Conservation (phyloP, 495 filamentous ascomycete species). For the Halenospora varia region DNA sequence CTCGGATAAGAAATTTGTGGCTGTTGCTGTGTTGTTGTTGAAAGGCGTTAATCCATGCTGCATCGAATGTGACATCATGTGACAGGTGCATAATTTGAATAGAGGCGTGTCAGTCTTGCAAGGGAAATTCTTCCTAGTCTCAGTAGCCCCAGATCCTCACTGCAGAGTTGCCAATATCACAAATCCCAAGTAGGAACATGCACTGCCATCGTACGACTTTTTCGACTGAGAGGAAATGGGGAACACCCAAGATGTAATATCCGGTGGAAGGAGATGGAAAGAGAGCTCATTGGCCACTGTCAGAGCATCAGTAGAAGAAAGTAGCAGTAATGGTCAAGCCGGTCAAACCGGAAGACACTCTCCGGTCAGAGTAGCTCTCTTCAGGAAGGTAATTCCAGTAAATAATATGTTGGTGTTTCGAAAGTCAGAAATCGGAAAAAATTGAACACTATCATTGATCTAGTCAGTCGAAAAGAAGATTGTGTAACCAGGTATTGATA, state of each 20-base stretch:
- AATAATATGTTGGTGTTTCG: not conserved
- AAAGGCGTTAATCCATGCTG: slow-evolving; percentile 8
- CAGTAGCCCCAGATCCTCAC: not conserved
- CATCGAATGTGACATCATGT: slow-evolving; percentile 18
- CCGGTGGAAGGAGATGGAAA: not conserved
- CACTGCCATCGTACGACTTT: not conserved
- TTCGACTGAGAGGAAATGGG: not conserved
- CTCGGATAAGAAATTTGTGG: too few relatives aligned
- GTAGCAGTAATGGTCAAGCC: too few relatives aligned
- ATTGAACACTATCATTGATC: not conserved
- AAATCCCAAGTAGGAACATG: not conserved
- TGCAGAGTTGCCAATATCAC: too few relatives aligned
- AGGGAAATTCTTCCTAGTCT: slow-evolving; percentile 1
- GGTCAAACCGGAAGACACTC: too few relatives aligned
- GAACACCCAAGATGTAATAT: not conserved
- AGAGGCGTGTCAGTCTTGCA: slow-evolving; percentile 3
- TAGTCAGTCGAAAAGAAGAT: not conserved
- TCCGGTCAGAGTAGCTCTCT: too few relatives aligned
- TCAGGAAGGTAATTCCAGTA: too few relatives aligned
- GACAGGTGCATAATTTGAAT: slow-evolving; percentile 11
- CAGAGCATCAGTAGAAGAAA: too few relatives aligned
- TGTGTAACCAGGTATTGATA: not conserved
- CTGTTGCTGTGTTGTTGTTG: not conserved
- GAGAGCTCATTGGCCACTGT: not conserved
- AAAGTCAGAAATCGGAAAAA: not conserved